Evolutionary conservation across 2,329 filamentous ascomycete species (phyloP).

Genomic region (Microascus cirrosus): DNA sequence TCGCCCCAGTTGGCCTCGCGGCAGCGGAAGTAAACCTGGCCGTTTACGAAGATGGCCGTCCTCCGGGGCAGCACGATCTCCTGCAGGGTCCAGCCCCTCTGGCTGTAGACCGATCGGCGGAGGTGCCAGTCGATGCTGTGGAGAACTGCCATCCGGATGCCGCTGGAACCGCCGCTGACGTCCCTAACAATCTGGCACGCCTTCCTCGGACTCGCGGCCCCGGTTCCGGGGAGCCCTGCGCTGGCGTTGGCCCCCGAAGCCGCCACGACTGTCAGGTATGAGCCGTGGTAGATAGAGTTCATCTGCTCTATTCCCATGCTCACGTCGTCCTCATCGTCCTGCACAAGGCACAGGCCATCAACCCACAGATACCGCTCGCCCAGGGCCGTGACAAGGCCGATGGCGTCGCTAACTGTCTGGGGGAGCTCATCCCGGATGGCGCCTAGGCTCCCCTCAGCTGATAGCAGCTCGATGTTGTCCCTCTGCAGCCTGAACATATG

Average conservation of each 20-base stretch:
- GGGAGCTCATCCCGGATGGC: not conserved
- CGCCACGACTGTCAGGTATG: constrained; percentile 9
- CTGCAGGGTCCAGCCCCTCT: constrained; percentile 6
- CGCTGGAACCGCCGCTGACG: not conserved
- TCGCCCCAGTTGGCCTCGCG: constrained; percentile 8
- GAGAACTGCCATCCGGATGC: constrained; percentile 1
- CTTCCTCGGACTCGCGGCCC: not conserved
- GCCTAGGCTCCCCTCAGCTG: not conserved
- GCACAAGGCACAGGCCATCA: constrained; percentile 3
- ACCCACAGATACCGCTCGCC: constrained; percentile 11
- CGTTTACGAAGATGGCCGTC: constrained; percentile 5
- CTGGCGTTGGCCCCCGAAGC: not conserved
- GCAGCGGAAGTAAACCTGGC: constrained; percentile 7
- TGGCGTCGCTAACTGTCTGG: constrained; percentile 6
- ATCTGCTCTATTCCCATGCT: constrained; percentile 9
- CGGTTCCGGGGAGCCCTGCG: not conserved
- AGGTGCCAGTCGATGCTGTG: constrained; percentile 8
- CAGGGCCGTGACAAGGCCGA: constrained; percentile 1
- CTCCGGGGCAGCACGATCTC: not conserved
- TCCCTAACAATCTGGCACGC: not conserved
- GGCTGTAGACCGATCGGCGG: constrained; percentile 4
- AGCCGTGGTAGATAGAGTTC: constrained; percentile 9
- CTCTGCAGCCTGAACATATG: not conserved
- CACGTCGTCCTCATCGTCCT: constrained; percentile 7
- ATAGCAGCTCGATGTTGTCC: not conserved